Conservation (phyloP, 495 filamentous ascomycete genomes). For the Beverwykella pulmonaria region DNA sequence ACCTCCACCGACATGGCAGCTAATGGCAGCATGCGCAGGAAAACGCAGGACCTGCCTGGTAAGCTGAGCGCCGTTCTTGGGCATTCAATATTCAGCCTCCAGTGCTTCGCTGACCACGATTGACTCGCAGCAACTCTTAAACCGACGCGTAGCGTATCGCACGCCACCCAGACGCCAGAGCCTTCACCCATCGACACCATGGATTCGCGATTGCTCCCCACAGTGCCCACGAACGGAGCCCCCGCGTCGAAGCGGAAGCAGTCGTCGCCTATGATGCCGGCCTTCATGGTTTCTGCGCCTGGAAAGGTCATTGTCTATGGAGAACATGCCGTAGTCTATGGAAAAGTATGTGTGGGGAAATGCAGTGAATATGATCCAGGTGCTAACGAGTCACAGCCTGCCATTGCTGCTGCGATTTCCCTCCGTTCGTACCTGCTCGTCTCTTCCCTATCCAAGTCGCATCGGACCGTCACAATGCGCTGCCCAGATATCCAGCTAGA, state of each 20-base stretch:
- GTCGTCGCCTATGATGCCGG: conserved; percentile 61
- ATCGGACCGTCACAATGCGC: conserved; percentile 77
- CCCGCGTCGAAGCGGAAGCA: conserved; percentile 32
- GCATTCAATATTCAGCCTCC: neutral
- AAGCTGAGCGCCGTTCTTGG: neutral
- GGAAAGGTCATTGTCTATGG: conserved; percentile 98
- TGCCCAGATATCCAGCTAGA: conserved; percentile 85
- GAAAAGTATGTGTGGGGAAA: conserved; percentile 62
- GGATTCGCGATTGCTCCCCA: conserved; percentile 13
- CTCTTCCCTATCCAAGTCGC: conserved; percentile 83
- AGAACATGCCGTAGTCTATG: conserved; percentile 94
- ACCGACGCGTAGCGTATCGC: conserved; percentile 15
- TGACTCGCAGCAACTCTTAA: conserved; percentile 16
- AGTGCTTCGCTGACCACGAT: neutral
- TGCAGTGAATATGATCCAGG: neutral
- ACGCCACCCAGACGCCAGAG: conserved; percentile 31
- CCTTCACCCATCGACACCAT: conserved; percentile 30
- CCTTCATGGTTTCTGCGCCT: conserved; percentile 96
- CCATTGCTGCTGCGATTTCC: conserved; percentile 91
- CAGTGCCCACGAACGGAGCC: neutral
- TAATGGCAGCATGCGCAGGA: conserved; percentile 10
- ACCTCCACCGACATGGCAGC: conserved; percentile 9
- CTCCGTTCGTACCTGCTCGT: conserved; percentile 94
- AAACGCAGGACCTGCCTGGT: conserved; percentile 4
- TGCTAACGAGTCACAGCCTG: conserved; percentile 57